A percentile compares a stretch with the other conserved stretches of the same genome.
These are phyloP conservation scores for Mycosphaerella sp. DNA, from an alignment of 2,329 filamentous ascomycete species.

Conservation along the genomic window DNA sequence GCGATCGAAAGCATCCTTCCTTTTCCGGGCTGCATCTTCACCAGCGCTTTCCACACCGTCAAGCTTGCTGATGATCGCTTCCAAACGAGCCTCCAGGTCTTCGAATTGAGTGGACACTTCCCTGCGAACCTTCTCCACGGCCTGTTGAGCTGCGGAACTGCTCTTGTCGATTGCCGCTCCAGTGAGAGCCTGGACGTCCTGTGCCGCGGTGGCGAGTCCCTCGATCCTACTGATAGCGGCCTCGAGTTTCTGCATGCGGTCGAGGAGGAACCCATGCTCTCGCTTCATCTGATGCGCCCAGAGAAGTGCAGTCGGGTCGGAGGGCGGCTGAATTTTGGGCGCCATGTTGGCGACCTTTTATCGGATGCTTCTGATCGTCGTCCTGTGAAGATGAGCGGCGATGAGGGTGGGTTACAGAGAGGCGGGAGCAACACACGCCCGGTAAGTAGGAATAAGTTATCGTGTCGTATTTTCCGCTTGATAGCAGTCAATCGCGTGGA, in stretches of 20 bases:
- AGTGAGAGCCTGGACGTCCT: conserved; percentile 16
- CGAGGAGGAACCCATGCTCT: conserved; percentile 34
- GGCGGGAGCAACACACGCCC: too few relatives aligned
- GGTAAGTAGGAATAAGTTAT: neutral
- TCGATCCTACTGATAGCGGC: conserved; percentile 14
- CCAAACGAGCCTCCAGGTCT: conserved; percentile 12
- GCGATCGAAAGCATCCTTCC: conserved; percentile 16
- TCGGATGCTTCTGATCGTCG: neutral
- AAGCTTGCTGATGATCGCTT: conserved; percentile 18
- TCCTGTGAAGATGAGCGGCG: neutral
- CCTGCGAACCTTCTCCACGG: conserved; percentile 8
- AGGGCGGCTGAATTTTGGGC: conserved; percentile 13
- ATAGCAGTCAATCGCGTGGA: neutral
- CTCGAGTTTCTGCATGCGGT: conserved; percentile 35
- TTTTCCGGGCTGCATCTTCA: conserved; percentile 10
- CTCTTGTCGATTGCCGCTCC: conserved; percentile 4
- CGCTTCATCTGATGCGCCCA: conserved; percentile 39
- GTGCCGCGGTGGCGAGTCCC: neutral
- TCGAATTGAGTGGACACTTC: conserved; percentile 14
- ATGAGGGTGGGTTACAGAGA: neutral
- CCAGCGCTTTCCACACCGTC: conserved; percentile 14
- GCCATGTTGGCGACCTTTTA: conserved; percentile 6
- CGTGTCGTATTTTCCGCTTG: neutral
- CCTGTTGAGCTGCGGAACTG: neutral
- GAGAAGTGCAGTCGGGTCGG: conserved; percentile 30